These are phyloP conservation scores for Chloromonas sp. DNA, from an alignment of 163 green algal genomes.

Conservation along the genomic window DNA sequence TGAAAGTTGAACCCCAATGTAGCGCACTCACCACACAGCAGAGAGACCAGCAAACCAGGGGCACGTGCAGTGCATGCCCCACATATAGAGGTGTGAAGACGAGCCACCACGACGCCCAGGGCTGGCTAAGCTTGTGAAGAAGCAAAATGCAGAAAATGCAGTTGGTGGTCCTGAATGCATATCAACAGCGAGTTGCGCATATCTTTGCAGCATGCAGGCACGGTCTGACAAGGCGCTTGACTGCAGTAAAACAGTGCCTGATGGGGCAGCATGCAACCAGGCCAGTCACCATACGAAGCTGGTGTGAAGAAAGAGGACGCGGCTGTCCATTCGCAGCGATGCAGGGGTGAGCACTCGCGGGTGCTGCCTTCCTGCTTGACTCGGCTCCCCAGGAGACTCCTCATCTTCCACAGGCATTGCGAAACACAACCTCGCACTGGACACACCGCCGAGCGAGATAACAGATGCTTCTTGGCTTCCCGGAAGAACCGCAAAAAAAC, in stretches of 20 bases:
- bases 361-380: too few relatives aligned
- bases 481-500: too few relatives aligned
- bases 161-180: background rate
- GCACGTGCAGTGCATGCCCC: background rate
- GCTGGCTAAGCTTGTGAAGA: background rate
- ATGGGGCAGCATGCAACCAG: too few relatives aligned
- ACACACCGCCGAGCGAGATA: too few relatives aligned
- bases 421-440: too few relatives aligned
- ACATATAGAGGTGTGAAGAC: background rate
- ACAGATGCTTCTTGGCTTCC: too few relatives aligned
- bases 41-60: background rate
- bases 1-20: background rate
- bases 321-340: background rate
- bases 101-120: background rate
- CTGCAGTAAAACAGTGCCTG: too few relatives aligned
- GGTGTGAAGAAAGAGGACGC: background rate
- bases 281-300: background rate
- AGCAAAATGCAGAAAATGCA: background rate
- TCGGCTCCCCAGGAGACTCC: too few relatives aligned
- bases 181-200: too few relatives aligned
- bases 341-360: background rate
- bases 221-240: too few relatives aligned
- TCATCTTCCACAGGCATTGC: too few relatives aligned
- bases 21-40: background rate
- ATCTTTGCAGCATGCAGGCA: too few relatives aligned